Evolutionary conservation across 2,329 filamentous ascomycete species (phyloP), one percentile per base, ranked within the genome.

Genomic region (Stachybotrys chlorohalonatus): DNA sequence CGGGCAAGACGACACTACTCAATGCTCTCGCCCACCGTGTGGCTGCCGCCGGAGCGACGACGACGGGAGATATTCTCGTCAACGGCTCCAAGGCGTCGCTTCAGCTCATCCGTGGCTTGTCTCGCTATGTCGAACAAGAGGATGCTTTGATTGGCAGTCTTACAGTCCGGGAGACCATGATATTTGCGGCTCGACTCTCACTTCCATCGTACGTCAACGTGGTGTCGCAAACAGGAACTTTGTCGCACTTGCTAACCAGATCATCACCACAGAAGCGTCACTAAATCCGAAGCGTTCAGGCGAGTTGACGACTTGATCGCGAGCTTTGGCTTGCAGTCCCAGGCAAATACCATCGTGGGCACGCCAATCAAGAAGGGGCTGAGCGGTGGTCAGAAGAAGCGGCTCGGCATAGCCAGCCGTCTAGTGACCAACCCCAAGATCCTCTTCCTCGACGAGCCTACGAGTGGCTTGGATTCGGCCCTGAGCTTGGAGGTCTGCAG

Each of bases 51-150:
- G 61, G 57, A 51, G 57, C 58, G n/a, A 61, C 63, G 9, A 55
- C 63, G 9, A 58, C 62, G 11, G 75, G 81, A 1, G 78, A 47
- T 7, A 16, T 79, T 3, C 75, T 82, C 2, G 75, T 77, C 32
- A 91, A 94, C 67, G 36, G 36, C 24, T 87, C 87, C 32, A 66
- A 64, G 2, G 63, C 70, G 5, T 76, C 82, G 1, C 69, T 75
- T 7, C 67, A 74, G 7, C 73, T 74, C 0, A 86, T 93, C 60
- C 81, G 83, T 16, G 76, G 81, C 51, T 76, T 93, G 52, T 86
- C 82, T 54, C 83, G 83, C 50, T 95, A 91, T 64, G 90, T 95
- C 24, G 90, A 95, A 73, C 90, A 95, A 68, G 89, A 95, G 60
- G 90, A 95, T 73, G 86, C 89, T 1, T 76, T 95, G 11, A 87